Conservation (phyloP, 768 basidiomycete species). For the Psilocybe subaeruginosa region DNA sequence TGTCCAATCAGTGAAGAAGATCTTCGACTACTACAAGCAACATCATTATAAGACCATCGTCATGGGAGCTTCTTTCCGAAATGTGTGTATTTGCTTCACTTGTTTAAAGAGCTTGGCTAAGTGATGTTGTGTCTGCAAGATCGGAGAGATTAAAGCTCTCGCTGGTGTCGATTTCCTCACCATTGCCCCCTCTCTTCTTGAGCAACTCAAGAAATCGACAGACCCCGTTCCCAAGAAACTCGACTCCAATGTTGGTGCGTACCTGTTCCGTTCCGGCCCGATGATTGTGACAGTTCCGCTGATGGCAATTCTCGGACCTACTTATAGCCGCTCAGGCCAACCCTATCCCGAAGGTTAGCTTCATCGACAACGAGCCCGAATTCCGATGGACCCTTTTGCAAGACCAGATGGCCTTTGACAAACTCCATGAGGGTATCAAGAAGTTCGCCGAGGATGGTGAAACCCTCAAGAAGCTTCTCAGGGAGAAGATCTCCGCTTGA, state of each 20-base stretch:
- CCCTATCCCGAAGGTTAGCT: conserved; percentile 79
- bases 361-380: conserved; percentile 90
- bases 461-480: conserved; percentile 83
- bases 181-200: conserved; percentile 87
- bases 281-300: not conserved
- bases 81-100: conserved; percentile 53
- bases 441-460: conserved; percentile 97
- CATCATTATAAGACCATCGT: conserved; percentile 98
- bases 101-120: not conserved
- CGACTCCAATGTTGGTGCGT: conserved; percentile 62
- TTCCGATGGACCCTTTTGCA: conserved; percentile 95
- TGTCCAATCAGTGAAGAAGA: conserved; percentile 93
- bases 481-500: conserved; percentile 64
- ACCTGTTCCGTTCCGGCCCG: conserved; percentile 10
- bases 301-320: conserved; percentile 7
- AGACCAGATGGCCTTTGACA: conserved; percentile 98
- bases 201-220: conserved; percentile 87
- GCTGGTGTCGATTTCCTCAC: conserved; percentile 99
- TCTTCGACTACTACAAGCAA: conserved; percentile 99
- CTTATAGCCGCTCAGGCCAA: conserved; percentile 53
- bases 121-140: conserved; percentile 40
- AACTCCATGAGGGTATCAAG: conserved; percentile 97
- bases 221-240: conserved; percentile 85
- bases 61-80: conserved; percentile 99
- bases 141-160: conserved; percentile 90